These are phyloP conservation scores for Stephania yunnanensis DNA, from an alignment of 164 flowering plant genomes.

Conservation along the genomic window DNA sequence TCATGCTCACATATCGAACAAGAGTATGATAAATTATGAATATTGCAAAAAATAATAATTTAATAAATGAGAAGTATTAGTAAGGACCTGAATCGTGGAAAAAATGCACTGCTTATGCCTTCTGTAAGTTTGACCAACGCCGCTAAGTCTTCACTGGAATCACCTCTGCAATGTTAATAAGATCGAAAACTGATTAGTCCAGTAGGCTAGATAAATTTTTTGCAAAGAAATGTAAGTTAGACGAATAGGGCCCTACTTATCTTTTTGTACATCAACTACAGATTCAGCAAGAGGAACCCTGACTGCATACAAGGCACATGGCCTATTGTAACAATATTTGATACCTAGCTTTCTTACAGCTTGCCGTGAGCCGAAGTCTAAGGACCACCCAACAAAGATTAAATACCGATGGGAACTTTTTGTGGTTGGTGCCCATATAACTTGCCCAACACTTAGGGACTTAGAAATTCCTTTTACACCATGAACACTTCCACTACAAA, in stretches of 20 bases:
- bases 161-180: constrained; percentile 27
- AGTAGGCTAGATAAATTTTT: neutral
- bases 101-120: constrained; percentile 76
- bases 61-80: neutral
- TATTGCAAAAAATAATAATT: neutral
- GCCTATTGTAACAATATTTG: constrained; percentile 86
- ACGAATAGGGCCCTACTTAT: constrained; percentile 31
- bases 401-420: constrained; percentile 42
- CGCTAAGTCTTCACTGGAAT: constrained; percentile 27
- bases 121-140: constrained; percentile 47
- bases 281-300: constrained; percentile 37
- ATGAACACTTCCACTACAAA: constrained; percentile 70
- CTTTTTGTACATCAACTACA: constrained; percentile 24
- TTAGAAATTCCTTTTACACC: constrained; percentile 58
- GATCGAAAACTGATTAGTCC: neutral
- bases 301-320: constrained; percentile 80
- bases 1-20: neutral
- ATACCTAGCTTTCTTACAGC: constrained; percentile 80
- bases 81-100: constrained; percentile 77
- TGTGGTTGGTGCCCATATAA: constrained; percentile 78
- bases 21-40: neutral
- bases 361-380: constrained; percentile 23
- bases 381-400: constrained; percentile 92
- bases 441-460: constrained; percentile 87
- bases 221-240: neutral